A percentile compares a stretch with the other conserved stretches of the same genome.
Conservation (phyloP, 345 rosid species). For the Linum trigynum region DNA sequence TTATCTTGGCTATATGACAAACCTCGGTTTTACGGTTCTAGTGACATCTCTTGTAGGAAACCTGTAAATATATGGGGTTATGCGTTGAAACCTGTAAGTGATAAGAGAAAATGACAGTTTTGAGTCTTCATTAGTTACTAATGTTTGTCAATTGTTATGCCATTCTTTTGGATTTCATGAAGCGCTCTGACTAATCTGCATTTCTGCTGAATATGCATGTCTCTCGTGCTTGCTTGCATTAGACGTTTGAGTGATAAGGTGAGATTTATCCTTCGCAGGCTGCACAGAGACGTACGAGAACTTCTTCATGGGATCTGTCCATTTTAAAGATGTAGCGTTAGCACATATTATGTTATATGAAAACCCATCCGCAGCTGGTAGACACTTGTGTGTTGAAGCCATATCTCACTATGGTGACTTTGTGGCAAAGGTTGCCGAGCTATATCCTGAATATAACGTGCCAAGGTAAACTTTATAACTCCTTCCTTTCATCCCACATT, state of each 20-base stretch:
- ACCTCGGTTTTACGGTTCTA: no score
- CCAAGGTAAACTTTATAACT: slow-evolving; percentile 42
- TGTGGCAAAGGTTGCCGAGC: slow-evolving; percentile 78
- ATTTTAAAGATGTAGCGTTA: slow-evolving; percentile 82
- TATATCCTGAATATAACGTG: slow-evolving; percentile 73
- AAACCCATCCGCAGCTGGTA: slow-evolving; percentile 64
- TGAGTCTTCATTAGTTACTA: no score
- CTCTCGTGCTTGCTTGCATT: neutral
- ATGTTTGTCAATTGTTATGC: no score
- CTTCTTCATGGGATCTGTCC: slow-evolving; percentile 80
- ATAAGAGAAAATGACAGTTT: neutral
- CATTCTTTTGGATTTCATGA: no score
- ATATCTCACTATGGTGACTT: slow-evolving; percentile 87
- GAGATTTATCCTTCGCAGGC: slow-evolving; percentile 31
- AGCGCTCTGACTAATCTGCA: no score
- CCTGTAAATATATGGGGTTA: no score
- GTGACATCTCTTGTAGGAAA: neutral
- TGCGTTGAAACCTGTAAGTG: no score
- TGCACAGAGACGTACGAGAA: slow-evolving; percentile 67
- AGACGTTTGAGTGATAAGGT: no score
- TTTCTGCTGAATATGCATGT: neutral
- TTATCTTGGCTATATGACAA: neutral
- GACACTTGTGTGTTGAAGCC: slow-evolving; percentile 83
- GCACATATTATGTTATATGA: slow-evolving; percentile 87
- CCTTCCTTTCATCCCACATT: neutral